Evolutionary conservation across 768 basidiomycete species (phyloP), one percentile per base, ranked within the genome.

Genomic region (Auriscalpium orientale): DNA sequence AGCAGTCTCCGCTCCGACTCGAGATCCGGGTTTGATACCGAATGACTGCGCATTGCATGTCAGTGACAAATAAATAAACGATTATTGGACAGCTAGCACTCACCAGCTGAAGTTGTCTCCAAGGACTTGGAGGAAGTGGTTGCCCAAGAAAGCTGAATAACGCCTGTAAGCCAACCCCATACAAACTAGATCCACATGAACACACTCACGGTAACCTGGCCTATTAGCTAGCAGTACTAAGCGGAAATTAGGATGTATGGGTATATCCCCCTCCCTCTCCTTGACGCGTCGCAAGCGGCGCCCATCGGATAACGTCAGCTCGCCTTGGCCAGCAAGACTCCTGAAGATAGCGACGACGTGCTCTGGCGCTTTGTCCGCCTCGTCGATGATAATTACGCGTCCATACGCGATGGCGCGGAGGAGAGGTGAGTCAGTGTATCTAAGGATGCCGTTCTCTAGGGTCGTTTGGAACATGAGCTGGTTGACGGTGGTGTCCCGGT

Each of bases 281-380:
- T 66, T 66, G 21, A 67, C 63, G 5, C 72, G 68, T 16, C 79
- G 70, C 7, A 85, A 81, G 11, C 83, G 73, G 2, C 84, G 71
- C 15, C 85, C 84, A 66, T 87, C 83, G 0, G 84, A 76, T 4
- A 85, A 74, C 0, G 79, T 79, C 71, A 87, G 71, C 65, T 85
- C 84, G 10, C 79, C 75, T 55, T 84, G 82, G 3, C 83, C 80
- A 4, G 83, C 84, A 22, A 87, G 75, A 65, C 83, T 84, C 33
- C 82, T 74, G 77, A 87, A 85, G 51, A 87, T 78, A 8, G 84
- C 83, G 20, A 85, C 83, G 51, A 87, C 84, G 57, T 87, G 83
- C 63, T 87, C 84, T 8, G 84, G 82, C 8, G 84, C 84, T 67
- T 87, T 87, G 68, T 87, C 84, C 4, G 83, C 84, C 62, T 87